Evolutionary conservation across 768 basidiomycete species (phyloP).

Genomic region (Hypholoma fasciculare): DNA sequence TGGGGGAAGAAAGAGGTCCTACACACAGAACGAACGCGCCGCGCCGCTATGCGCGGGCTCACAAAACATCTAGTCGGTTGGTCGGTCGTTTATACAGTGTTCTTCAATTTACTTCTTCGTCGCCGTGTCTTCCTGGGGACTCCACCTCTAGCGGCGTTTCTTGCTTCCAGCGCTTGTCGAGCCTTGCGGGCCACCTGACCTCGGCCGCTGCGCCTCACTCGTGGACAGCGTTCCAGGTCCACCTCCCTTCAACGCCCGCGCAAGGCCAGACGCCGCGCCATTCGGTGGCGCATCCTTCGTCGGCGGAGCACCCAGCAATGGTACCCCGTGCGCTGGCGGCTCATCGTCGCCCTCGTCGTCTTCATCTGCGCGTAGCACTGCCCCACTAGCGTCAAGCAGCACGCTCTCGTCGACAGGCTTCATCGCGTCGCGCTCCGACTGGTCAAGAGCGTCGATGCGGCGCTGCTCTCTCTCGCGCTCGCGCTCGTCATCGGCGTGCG

Average conservation of each 20-base stretch:
- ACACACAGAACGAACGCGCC: no score
- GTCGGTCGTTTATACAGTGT: no score
- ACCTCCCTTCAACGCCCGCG: conserved; percentile 15
- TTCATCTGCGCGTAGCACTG: conserved; percentile 11
- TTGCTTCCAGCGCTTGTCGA: conserved; percentile 2
- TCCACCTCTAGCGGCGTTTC: background rate
- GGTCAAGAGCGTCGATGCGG: conserved; percentile 38
- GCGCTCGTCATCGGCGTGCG: conserved; percentile 18
- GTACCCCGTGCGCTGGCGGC: conserved; percentile 5
- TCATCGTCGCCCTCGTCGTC: conserved; percentile 14
- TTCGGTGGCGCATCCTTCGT: background rate
- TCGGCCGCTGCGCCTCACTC: background rate
- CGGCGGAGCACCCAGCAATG: conserved; percentile 21
- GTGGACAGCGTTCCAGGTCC: no score
- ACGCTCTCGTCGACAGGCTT: conserved; percentile 69
- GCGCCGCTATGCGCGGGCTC: no score
- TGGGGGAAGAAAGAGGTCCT: background rate
- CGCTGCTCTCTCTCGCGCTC: conserved; percentile 35
- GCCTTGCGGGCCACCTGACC: background rate
- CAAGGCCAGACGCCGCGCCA: conserved; percentile 11
- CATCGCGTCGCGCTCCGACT: conserved; percentile 56
- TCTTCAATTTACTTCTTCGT: no score
- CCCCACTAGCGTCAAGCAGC: conserved; percentile 7
- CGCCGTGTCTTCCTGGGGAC: no score
- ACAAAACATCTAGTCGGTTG: no score